Conservation (phyloP, 192 early-diverging fungal genomes). For the Umbelopsis sp. region DNA sequence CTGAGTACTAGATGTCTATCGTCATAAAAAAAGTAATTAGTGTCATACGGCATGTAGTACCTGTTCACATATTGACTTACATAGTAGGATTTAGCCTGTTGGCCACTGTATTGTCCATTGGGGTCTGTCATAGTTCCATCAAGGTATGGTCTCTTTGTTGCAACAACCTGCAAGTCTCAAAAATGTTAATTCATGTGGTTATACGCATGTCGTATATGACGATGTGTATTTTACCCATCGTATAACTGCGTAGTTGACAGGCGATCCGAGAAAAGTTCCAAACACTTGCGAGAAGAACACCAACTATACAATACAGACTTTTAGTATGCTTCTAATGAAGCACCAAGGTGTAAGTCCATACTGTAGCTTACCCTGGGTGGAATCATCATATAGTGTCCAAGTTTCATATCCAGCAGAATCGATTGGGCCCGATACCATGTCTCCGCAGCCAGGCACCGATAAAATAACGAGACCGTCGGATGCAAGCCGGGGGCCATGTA, state of each 20-base stretch:
- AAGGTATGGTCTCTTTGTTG: constrained; percentile 47
- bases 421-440: constrained; percentile 50
- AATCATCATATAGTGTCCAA: constrained; percentile 19
- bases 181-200: no score
- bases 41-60: background rate
- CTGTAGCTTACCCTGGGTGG: background rate
- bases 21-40: background rate
- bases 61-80: background rate
- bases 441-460: constrained; percentile 46
- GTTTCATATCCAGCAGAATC: constrained; percentile 33
- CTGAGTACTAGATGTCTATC: constrained; percentile 11
- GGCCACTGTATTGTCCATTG: constrained; percentile 45
- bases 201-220: no score
- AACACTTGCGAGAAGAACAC: constrained; percentile 38
- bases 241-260: constrained; percentile 45
- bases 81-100: constrained; percentile 16
- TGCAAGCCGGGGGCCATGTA: constrained; percentile 44
- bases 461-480: constrained; percentile 42
- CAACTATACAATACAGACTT: background rate
- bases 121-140: constrained; percentile 44
- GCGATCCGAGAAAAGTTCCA: constrained; percentile 47
- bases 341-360: no score
- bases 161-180: constrained; percentile 20
- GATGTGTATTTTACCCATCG: constrained; percentile 23
- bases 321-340: no score